These are phyloP conservation scores for Penicillium pancosmium DNA, from an alignment of 495 filamentous ascomycete genomes.

Conservation along the genomic window DNA sequence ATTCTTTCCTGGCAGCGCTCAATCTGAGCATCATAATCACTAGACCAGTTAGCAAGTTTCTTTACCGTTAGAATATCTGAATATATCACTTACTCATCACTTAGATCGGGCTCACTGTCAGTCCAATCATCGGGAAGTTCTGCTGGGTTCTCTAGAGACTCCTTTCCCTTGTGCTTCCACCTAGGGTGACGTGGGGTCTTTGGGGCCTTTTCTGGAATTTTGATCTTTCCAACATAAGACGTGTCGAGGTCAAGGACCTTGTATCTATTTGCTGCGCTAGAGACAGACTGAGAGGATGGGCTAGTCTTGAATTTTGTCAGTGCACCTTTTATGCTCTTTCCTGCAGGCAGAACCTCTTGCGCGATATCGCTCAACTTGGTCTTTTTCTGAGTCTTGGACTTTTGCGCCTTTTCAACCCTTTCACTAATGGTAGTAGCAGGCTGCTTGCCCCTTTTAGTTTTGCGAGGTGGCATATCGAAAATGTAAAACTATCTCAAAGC, in stretches of 20 bases:
- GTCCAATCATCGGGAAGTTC: constrained; percentile 3
- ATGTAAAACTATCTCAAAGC: background rate
- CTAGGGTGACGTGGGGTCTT: background rate
- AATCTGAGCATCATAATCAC: constrained; percentile 10
- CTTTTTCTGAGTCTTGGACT: background rate
- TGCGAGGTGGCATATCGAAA: background rate
- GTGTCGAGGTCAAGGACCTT: background rate
- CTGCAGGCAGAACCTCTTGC: background rate
- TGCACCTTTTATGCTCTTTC: background rate
- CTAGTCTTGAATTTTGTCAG: background rate
- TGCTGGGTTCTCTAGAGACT: background rate
- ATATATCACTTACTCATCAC: background rate
- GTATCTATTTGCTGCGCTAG: background rate
- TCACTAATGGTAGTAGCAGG: background rate
- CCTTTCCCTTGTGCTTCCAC: constrained; percentile 6
- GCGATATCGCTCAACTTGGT: background rate
- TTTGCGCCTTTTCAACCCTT: background rate
- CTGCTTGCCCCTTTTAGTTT: background rate
- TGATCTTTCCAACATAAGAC: constrained; percentile 4
- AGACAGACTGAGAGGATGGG: background rate
- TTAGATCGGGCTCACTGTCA: constrained; percentile 1
- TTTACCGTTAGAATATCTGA: background rate
- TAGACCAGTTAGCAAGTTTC: background rate
- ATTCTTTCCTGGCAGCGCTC: constrained; percentile 8
- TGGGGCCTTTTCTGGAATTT: background rate